phyloP scores from a whole-genome alignment of 768 basidiomycete species.

The Suillus paluster region DNA sequence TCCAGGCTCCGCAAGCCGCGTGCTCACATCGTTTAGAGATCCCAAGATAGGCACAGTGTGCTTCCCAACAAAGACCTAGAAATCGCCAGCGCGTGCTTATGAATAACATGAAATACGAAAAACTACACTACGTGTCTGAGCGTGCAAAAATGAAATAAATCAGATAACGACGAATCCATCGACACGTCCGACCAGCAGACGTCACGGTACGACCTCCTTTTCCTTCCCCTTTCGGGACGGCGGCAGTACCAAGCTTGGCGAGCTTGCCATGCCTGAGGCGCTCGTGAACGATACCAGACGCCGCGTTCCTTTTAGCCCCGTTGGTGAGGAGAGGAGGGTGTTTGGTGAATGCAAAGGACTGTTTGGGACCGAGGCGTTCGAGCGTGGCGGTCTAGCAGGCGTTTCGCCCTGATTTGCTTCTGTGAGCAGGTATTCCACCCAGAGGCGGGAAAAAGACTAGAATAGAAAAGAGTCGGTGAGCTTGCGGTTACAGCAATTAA shows the following conservation, averaged over 20 bases:
- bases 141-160: slow-evolving; percentile 2
- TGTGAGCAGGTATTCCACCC: slow-evolving; percentile 97
- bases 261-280: slow-evolving; percentile 41
- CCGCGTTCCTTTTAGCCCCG: slow-evolving; percentile 33
- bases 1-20: no score
- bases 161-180: background rate
- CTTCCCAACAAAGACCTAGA: background rate
- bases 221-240: slow-evolving; percentile 53
- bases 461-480: slow-evolving; percentile 6
- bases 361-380: slow-evolving; percentile 44
- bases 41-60: background rate
- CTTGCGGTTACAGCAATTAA: background rate
- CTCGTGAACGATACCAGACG: slow-evolving; percentile 45
- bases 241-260: slow-evolving; percentile 44
- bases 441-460: slow-evolving; percentile 95
- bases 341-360: slow-evolving; percentile 36
- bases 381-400: slow-evolving; percentile 29
- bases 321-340: slow-evolving; percentile 30
- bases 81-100: background rate
- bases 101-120: background rate
- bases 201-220: slow-evolving; percentile 31
- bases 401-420: slow-evolving; percentile 64
- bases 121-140: background rate
- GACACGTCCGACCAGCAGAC: slow-evolving; percentile 5
- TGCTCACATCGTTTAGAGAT: no score